phyloP scores from a whole-genome alignment of 2,329 filamentous ascomycete genomes.

The Fusarium armeniacum region DNA sequence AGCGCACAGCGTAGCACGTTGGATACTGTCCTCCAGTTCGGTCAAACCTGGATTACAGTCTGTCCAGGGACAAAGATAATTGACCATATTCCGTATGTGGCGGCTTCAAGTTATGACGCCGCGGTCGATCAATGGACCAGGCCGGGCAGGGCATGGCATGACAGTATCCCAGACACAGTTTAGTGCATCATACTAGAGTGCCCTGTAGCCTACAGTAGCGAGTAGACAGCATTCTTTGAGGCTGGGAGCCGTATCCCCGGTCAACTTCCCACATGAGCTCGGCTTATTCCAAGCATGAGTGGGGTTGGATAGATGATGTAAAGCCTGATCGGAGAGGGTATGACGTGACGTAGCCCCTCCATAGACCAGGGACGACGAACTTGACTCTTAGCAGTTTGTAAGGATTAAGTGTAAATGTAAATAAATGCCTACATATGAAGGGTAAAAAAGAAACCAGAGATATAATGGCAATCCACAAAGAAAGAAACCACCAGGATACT shows the following conservation, averaged over 20 bases:
- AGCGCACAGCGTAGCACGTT: not conserved
- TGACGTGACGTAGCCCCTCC: conserved; percentile 33
- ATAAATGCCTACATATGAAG: not conserved
- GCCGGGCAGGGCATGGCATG: conserved; percentile 7
- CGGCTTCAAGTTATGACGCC: conserved; percentile 39
- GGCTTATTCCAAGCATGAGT: not conserved
- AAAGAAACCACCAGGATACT: not conserved
- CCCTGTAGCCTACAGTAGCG: not conserved
- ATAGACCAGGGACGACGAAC: not conserved
- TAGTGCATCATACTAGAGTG: not conserved
- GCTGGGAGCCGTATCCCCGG: conserved; percentile 2
- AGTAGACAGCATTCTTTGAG: not conserved
- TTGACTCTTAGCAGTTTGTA: conserved; percentile 4
- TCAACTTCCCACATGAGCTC: conserved; percentile 15
- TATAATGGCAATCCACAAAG: not conserved
- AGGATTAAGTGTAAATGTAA: not conserved
- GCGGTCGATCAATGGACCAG: conserved; percentile 27
- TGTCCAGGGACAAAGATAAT: conserved; percentile 19
- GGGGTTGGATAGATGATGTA: conserved; percentile 36
- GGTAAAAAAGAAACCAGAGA: conserved; percentile 7
- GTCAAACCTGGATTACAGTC: conserved; percentile 2
- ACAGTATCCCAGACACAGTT: not conserved
- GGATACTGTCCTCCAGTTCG: conserved; percentile 9
- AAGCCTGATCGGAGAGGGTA: conserved; percentile 27
- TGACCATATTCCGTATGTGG: conserved; percentile 27